Percentiles rank a stretch among this genome's conserved stretches.
Conservation (phyloP, 768 basidiomycete genomes). For the Mycena chlorophos region DNA sequence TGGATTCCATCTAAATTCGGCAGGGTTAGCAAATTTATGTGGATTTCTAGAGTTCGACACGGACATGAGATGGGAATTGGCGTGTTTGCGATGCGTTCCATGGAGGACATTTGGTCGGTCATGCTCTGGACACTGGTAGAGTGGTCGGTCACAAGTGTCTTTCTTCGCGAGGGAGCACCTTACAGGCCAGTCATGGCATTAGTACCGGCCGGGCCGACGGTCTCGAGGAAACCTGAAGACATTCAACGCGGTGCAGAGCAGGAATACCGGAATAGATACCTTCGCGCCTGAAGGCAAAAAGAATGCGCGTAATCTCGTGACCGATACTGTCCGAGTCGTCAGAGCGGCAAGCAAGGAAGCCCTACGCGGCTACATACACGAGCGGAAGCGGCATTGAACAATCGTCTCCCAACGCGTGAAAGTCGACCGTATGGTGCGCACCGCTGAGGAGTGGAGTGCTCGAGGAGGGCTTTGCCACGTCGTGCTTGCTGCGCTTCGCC, state of each 20-base stretch:
- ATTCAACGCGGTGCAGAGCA: neutral
- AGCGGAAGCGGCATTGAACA: conserved; percentile 80
- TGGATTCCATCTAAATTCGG: conserved; percentile 74
- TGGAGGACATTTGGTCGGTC: conserved; percentile 80
- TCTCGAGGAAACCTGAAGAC: conserved; percentile 63
- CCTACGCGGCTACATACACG: conserved; percentile 46
- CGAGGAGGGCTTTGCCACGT: conserved; percentile 40
- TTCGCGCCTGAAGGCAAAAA: conserved; percentile 76
- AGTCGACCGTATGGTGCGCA: conserved; percentile 57
- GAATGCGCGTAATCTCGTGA: conserved; percentile 68
- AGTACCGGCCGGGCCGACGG: conserved; percentile 85
- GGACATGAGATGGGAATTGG: conserved; percentile 76
- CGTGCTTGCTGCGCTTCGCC: conserved; percentile 69
- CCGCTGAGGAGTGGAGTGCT: conserved; percentile 65
- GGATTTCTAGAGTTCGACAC: conserved; percentile 22
- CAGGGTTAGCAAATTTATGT: conserved; percentile 19
- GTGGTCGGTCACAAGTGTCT: neutral
- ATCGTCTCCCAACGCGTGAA: conserved; percentile 56
- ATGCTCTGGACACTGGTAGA: conserved; percentile 66
- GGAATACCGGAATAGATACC: conserved; percentile 26
- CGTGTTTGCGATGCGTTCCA: conserved; percentile 92
- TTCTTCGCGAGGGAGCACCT: conserved; percentile 21
- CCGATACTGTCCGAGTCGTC: conserved; percentile 54
- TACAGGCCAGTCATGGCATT: conserved; percentile 77
- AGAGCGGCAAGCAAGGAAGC: neutral